Percentiles rank a stretch among this genome's conserved stretches.
phyloP scores from a whole-genome alignment of 306 rosid species.

The Pyrus bretschneideri region DNA sequence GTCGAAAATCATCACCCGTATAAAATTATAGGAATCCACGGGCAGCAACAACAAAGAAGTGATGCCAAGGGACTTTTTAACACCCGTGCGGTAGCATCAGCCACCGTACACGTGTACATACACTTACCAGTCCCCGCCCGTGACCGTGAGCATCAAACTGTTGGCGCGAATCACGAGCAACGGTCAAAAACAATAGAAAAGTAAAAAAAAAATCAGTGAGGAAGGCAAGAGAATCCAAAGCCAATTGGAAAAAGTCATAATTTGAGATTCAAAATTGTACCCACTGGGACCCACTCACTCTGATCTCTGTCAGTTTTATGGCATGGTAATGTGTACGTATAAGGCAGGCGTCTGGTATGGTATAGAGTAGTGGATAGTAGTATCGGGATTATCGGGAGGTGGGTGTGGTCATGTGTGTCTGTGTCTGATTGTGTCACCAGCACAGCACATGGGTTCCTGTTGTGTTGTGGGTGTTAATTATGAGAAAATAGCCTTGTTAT shows the following conservation, averaged over 20 bases:
- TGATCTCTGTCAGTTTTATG: not conserved
- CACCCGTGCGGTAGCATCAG: constrained; percentile 1
- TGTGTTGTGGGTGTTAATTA: not conserved
- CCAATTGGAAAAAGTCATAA: not conserved
- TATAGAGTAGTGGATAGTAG: not conserved
- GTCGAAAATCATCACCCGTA: not conserved
- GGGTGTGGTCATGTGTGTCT: not conserved
- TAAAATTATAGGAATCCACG: not conserved
- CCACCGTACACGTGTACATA: constrained; percentile 24
- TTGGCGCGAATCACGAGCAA: constrained; percentile 23
- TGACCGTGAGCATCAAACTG: constrained; percentile 21
- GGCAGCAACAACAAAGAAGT: not conserved
- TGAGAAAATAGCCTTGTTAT: not conserved
- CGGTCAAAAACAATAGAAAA: constrained; percentile 1
- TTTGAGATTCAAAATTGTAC: not conserved
- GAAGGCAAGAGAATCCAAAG: constrained; percentile 17
- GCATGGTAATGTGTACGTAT: not conserved
- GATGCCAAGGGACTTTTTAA: not conserved
- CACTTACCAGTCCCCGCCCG: constrained; percentile 7
- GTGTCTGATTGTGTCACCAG: not conserved
- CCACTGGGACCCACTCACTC: not conserved
- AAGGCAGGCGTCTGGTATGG: not conserved
- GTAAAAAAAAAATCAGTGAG: not conserved
- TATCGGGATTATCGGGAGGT: not conserved
- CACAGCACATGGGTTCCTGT: not conserved